Base-by-base conservation (phyloP, 2,329 filamentous ascomycete genomes). In the Pestalotiopsis sp. region DNA sequence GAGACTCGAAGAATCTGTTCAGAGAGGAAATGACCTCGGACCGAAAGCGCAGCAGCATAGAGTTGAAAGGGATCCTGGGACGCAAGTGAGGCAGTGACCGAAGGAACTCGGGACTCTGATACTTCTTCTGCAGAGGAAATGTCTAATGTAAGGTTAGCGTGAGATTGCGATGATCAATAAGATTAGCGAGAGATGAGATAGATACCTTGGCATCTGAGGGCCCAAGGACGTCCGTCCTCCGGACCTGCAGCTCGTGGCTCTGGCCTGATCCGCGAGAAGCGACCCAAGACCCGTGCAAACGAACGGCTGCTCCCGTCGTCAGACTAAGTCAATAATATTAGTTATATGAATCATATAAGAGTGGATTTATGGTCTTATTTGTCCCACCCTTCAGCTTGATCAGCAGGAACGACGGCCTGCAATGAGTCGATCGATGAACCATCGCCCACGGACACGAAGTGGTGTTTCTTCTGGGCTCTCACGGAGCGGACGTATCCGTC, bases 101-200 rank as follows among this genome's bases (percentile, higher is more conserved):
- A 70, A 99, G 88, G 79, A 92, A 98, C 77, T 98, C 95, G 64
- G 92, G 85, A 4, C 91, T 93, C 74, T 98, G 95, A 74, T 96
- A 97, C 81, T 98, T 98, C 81, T 97, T 97, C 81, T 99, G 96
- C 27, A 99, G 89, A 3, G 96, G 96, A 77, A 93, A 97, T 71
- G 91, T 93, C 93, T 98, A 76, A 36, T 68, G 69, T 11, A 17
- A 31, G 11, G 25, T 59, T 17, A 68, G 61, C 20, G 11, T 64
- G n/a, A 60, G 4, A 17, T 60, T 41, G 57, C 74, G 66, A 66
- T 66, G 39, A 68, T 66, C 61, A 67, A 64, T 67, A 68, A 59
- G 36, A 45, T 60, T 41, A 62, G 66, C 59, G 20, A 49, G 5
- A 25, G 69, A 64, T 38, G 39, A 68, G 61, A 68, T 60, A 71